phyloP scores from a whole-genome alignment of 768 basidiomycete genomes.

The Amanita subjunquillea region DNA sequence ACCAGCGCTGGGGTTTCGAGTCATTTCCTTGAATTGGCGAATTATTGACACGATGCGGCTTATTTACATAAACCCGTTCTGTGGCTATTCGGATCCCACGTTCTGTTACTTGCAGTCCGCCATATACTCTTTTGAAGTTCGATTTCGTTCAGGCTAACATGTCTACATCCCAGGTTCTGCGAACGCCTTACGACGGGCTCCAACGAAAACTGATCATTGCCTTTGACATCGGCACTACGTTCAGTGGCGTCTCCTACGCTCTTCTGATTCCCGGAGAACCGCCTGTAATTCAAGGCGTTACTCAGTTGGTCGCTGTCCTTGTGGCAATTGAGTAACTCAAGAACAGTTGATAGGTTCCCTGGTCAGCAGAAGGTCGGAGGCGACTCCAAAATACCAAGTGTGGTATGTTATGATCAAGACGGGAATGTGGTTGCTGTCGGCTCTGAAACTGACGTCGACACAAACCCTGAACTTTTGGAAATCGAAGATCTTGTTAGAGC shows the following conservation, averaged over 20 bases:
- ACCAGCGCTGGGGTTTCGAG: no score
- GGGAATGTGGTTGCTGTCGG: slow-evolving; percentile 1
- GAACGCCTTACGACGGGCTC: neutral
- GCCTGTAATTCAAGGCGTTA: slow-evolving; percentile 13
- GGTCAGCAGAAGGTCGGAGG: slow-evolving; percentile 10
- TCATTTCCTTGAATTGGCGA: no score
- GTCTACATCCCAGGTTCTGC: neutral
- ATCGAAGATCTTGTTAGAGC: neutral
- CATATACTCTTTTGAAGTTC: neutral
- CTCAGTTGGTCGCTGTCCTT: slow-evolving; percentile 5
- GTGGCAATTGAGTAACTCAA: no score
- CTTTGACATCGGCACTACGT: slow-evolving; percentile 1
- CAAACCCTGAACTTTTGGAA: neutral
- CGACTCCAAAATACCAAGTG: slow-evolving; percentile 3
- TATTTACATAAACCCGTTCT: no score
- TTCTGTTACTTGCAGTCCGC: no score
- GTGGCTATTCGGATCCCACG: no score
- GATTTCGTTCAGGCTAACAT: neutral
- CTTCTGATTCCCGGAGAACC: slow-evolving; percentile 14
- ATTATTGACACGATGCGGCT: no score
- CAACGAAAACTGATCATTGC: neutral
- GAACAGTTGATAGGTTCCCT: slow-evolving; percentile 8
- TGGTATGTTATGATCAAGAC: neutral
- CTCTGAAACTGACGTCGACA: neutral
- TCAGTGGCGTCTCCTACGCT: neutral